Percentiles rank a stretch among this genome's conserved stretches.
These are phyloP conservation scores for Schizosaccharomyces octosporus DNA, from an alignment of 805 yeast genomes.

Conservation along the genomic window DNA sequence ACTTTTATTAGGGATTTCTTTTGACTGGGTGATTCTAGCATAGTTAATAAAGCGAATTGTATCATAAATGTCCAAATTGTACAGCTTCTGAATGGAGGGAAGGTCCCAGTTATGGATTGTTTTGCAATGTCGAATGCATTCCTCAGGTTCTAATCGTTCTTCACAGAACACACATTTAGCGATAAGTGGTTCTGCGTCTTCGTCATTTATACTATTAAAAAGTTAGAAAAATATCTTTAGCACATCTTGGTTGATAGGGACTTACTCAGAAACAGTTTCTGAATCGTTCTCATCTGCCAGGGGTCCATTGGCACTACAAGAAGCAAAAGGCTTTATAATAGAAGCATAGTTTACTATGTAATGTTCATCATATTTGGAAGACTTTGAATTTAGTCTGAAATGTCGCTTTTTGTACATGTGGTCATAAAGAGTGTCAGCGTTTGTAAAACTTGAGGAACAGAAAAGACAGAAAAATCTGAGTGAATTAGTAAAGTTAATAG, in stretches of 20 bases:
- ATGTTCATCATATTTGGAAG: neutral
- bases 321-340: neutral
- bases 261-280: neutral
- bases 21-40: neutral
- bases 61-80: neutral
- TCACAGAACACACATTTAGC: neutral
- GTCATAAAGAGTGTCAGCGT: neutral
- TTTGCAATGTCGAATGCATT: neutral
- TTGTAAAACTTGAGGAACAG: neutral
- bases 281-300: neutral
- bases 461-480: neutral
- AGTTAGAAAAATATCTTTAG: neutral
- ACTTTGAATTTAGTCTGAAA: neutral
- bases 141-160: neutral
- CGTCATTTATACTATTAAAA: neutral
- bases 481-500: neutral
- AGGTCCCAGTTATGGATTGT: neutral
- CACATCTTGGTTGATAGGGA: neutral
- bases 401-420: neutral
- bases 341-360: slow-evolving; percentile 1
- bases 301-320: neutral
- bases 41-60: neutral
- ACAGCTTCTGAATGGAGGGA: neutral
- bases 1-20: neutral
- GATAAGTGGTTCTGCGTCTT: neutral